Percentiles rank a stretch among this genome's conserved stretches.
These are phyloP conservation scores for Blastobotrys peoriensis DNA, from an alignment of 805 yeast species.

Conservation along the genomic window DNA sequence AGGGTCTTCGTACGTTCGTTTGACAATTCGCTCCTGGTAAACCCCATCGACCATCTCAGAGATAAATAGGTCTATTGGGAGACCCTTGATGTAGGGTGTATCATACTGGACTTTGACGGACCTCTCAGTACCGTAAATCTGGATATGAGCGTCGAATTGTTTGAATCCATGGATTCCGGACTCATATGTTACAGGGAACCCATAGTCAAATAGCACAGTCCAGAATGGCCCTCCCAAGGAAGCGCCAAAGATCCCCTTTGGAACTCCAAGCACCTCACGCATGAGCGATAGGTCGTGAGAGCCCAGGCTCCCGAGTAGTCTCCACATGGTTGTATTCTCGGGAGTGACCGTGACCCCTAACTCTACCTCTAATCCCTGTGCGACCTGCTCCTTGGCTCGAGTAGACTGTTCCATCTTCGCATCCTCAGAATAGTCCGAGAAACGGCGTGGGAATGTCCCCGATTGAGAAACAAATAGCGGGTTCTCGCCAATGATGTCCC, in stretches of 20 bases:
- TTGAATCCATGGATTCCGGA: constrained; percentile 4
- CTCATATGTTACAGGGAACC: constrained; percentile 8
- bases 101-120: constrained; percentile 8
- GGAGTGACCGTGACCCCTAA: background rate
- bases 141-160: constrained; percentile 9
- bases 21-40: constrained; percentile 3
- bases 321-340: background rate
- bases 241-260: constrained; percentile 1
- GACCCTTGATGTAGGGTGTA: constrained; percentile 7
- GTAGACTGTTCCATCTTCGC: background rate
- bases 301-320: constrained; percentile 3
- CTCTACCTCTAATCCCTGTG: background rate
- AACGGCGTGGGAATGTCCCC: constrained; percentile 3
- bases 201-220: constrained; percentile 7
- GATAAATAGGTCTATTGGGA: constrained; percentile 3
- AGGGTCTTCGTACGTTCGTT: constrained; percentile 8
- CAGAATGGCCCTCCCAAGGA: constrained; percentile 2
- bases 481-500: constrained; percentile 9
- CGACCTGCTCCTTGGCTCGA: constrained; percentile 1
- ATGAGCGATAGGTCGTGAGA: constrained; percentile 5
- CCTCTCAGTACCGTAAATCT: constrained; percentile 1
- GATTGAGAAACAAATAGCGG: constrained; percentile 7
- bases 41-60: constrained; percentile 4
- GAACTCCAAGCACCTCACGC: constrained; percentile 2
- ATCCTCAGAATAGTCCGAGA: background rate